Percentiles rank a stretch among this genome's conserved stretches.
phyloP scores from a whole-genome alignment of 2,329 filamentous ascomycete genomes.

The Diplodia mutila region DNA sequence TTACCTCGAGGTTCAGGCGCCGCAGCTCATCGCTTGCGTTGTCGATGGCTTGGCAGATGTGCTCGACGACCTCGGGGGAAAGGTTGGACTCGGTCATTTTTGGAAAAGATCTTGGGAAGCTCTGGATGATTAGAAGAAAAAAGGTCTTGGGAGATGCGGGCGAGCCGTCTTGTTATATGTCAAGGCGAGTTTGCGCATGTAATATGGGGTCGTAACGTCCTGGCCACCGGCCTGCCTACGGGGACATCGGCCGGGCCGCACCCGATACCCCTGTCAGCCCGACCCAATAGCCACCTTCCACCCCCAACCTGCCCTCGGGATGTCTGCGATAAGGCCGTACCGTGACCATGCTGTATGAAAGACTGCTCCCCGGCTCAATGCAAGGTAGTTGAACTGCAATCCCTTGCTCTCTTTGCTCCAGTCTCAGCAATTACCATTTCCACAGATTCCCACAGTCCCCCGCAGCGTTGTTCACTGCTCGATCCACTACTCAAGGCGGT shows the following conservation, averaged over 20 bases:
- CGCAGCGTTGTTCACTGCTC: neutral
- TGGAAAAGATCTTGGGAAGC: neutral
- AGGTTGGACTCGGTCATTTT: neutral
- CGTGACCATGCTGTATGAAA: neutral
- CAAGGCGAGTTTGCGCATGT: neutral
- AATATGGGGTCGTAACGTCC: neutral
- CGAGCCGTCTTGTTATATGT: neutral
- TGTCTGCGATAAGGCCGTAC: neutral
- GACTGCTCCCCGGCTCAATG: neutral
- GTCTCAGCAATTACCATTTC: neutral
- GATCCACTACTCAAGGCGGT: neutral
- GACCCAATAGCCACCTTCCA: neutral
- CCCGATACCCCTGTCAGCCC: slow-evolving; percentile 1
- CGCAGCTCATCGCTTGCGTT: slow-evolving; percentile 11
- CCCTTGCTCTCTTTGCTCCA: neutral
- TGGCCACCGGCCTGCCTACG: neutral
- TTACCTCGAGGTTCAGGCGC: slow-evolving; percentile 10
- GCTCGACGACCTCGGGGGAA: neutral
- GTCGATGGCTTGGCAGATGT: slow-evolving; percentile 13
- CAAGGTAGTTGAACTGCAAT: neutral
- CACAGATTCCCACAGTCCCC: neutral
- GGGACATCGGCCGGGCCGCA: slow-evolving; percentile 10
- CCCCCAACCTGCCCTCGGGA: neutral
- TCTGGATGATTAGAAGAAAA: neutral
- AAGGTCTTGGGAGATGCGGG: neutral